A percentile compares a stretch with the other conserved stretches of the same genome.
phyloP scores from a whole-genome alignment of 2,329 filamentous ascomycete species.

The Cercospora berteroae region DNA sequence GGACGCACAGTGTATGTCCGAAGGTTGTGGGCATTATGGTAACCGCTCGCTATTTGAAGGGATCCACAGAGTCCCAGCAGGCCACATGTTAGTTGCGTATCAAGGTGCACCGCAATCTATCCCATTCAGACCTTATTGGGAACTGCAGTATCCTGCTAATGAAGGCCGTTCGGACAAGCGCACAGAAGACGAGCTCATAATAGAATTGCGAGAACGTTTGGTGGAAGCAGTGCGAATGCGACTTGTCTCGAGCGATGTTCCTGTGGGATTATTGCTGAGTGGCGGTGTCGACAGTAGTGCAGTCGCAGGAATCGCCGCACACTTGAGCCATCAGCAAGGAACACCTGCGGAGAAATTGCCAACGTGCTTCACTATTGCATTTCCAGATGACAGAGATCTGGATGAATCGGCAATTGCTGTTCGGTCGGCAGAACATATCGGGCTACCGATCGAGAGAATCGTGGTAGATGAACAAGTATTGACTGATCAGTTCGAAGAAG shows the following conservation, averaged over 20 bases:
- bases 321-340: neutral
- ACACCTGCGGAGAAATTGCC: conserved; percentile 19
- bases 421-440: conserved; percentile 50
- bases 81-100: neutral
- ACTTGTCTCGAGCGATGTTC: conserved; percentile 56
- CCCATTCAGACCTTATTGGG: neutral
- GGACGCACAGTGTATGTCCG: neutral
- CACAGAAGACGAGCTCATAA: conserved; percentile 30
- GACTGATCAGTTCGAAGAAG: neutral
- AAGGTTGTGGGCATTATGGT: neutral
- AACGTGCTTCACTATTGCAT: conserved; percentile 54
- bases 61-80: neutral
- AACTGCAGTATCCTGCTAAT: neutral
- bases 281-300: conserved; percentile 60
- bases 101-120: neutral
- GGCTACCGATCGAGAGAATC: conserved; percentile 41
- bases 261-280: conserved; percentile 56
- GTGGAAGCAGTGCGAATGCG: conserved; percentile 56
- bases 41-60: neutral
- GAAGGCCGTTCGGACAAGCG: neutral
- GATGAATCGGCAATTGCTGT: conserved; percentile 51
- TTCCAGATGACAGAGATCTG: conserved; percentile 49
- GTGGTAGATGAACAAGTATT: neutral
- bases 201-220: conserved; percentile 50
- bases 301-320: conserved; percentile 52